Evolutionary conservation across 2,329 filamentous ascomycete species (phyloP).

Genomic region (Curvularia sp.): DNA sequence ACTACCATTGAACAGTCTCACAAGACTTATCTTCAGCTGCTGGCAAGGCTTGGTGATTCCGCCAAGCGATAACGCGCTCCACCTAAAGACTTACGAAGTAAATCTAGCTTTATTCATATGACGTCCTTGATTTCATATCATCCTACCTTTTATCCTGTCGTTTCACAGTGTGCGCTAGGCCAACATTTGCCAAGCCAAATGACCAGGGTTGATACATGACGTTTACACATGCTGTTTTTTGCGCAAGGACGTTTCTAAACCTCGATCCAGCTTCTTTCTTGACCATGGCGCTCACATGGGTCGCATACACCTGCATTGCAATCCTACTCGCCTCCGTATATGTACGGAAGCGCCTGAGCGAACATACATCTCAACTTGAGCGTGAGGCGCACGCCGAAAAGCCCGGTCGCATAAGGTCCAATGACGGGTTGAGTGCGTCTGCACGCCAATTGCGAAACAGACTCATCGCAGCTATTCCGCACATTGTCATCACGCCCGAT

Average conservation of each 20-base stretch:
- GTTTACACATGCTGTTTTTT: not conserved
- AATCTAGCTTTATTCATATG: not conserved
- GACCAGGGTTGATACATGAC: not conserved
- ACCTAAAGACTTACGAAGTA: not conserved
- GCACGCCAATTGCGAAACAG: slow-evolving; percentile 19
- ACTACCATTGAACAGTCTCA: not conserved
- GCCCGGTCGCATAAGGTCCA: slow-evolving; percentile 2
- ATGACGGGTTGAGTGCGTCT: slow-evolving; percentile 15
- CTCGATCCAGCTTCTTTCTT: not conserved
- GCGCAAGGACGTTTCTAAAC: not conserved
- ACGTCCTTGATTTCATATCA: no score
- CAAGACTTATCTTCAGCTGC: not conserved
- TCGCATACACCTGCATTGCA: slow-evolving; percentile 8
- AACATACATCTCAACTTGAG: slow-evolving; percentile 17
- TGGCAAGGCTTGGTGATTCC: not conserved
- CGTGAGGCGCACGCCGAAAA: slow-evolving; percentile 20
- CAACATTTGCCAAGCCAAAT: not conserved
- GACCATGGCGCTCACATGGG: slow-evolving; percentile 11
- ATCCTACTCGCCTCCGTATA: slow-evolving; percentile 11
- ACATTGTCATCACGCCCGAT: slow-evolving; percentile 19
- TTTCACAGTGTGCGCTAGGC: not conserved
- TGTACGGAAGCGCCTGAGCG: slow-evolving; percentile 17
- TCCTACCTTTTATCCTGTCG: no score
- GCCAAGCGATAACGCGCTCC: not conserved
- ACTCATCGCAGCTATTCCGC: slow-evolving; percentile 21